A percentile compares a stretch with the other conserved stretches of the same genome.
phyloP scores from a whole-genome alignment of 2,329 filamentous ascomycete species.

The Corniculantispora saksenae region DNA sequence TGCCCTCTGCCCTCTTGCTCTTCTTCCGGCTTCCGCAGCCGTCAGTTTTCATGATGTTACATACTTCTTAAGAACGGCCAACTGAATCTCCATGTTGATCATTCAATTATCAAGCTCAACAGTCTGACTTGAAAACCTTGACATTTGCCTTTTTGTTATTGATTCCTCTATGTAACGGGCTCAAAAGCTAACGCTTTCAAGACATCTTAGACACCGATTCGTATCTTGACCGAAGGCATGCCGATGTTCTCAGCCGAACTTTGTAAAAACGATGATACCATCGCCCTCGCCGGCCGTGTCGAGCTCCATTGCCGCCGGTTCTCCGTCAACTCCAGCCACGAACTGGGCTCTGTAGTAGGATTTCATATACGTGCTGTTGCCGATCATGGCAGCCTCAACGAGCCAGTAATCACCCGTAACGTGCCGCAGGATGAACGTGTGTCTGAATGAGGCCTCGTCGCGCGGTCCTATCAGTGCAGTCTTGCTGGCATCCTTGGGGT shows the following conservation, averaged over 20 bases:
- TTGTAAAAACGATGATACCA: slow-evolving; percentile 7
- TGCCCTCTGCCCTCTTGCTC: slow-evolving; percentile 22
- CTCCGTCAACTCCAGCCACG: slow-evolving; percentile 9
- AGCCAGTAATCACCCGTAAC: slow-evolving; percentile 19
- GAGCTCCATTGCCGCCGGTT: not conserved
- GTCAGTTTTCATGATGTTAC: slow-evolving; percentile 52
- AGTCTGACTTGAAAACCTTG: slow-evolving; percentile 50
- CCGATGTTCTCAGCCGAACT: not conserved
- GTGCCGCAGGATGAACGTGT: slow-evolving; percentile 13
- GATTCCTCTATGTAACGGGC: not conserved
- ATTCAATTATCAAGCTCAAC: slow-evolving; percentile 63
- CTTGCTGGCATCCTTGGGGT: not conserved
- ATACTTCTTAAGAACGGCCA: slow-evolving; percentile 65
- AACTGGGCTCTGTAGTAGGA: not conserved
- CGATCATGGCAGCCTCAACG: not conserved
- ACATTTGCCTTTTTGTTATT: slow-evolving; percentile 16
- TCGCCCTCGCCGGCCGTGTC: not conserved
- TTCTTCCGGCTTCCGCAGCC: slow-evolving; percentile 23
- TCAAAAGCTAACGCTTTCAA: slow-evolving; percentile 15
- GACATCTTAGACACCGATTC: not conserved
- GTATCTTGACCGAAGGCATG: not conserved
- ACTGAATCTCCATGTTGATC: slow-evolving; percentile 62
- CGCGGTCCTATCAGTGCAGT: slow-evolving; percentile 12
- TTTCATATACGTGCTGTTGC: not conserved
- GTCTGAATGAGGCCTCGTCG: not conserved